Conservation (phyloP, 2,329 filamentous ascomycete species). For the Alternaria hordeiaustralica region DNA sequence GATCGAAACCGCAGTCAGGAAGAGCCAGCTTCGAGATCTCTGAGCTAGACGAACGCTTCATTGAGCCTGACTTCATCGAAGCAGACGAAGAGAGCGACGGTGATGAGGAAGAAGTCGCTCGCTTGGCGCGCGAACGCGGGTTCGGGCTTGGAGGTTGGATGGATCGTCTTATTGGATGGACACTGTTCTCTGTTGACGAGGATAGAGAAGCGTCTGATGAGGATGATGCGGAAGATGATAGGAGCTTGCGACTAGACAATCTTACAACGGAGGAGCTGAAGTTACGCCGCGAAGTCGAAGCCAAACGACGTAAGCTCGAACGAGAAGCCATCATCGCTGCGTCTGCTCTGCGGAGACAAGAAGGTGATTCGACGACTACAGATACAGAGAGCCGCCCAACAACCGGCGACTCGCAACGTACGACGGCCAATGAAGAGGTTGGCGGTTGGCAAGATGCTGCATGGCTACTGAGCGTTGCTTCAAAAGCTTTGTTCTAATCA, state of each 20-base stretch:
- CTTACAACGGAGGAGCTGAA: slow-evolving; percentile 48
- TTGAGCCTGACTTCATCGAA: slow-evolving; percentile 60
- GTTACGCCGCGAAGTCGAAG: slow-evolving; percentile 47
- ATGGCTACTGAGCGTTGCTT: slow-evolving; percentile 63
- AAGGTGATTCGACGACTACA: slow-evolving; percentile 9
- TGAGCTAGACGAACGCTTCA: slow-evolving; percentile 30
- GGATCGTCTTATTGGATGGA: slow-evolving; percentile 65
- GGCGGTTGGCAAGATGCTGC: slow-evolving; percentile 65
- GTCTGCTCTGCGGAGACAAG: slow-evolving; percentile 20
- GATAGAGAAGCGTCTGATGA: slow-evolving; percentile 49
- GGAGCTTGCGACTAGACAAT: slow-evolving; percentile 26
- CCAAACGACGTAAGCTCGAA: slow-evolving; percentile 44
- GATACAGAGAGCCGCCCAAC: slow-evolving; percentile 19
- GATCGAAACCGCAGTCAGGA: slow-evolving; percentile 22
- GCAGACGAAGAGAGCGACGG: slow-evolving; percentile 50
- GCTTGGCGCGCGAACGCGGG: slow-evolving; percentile 58
- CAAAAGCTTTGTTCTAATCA: slow-evolving; percentile 51
- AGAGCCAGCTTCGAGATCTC: slow-evolving; percentile 42
- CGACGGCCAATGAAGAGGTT: slow-evolving; percentile 33
- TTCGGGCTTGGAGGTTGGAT: slow-evolving; percentile 64
- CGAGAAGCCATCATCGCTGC: slow-evolving; percentile 45
- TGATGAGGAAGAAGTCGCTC: slow-evolving; percentile 62
- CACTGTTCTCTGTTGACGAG: slow-evolving; percentile 61
- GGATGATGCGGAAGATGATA: slow-evolving; percentile 39
- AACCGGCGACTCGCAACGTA: slow-evolving; percentile 16